Base-by-base conservation (phyloP, 2,329 filamentous ascomycete species). In the Phyllosticta citriasiana region DNA sequence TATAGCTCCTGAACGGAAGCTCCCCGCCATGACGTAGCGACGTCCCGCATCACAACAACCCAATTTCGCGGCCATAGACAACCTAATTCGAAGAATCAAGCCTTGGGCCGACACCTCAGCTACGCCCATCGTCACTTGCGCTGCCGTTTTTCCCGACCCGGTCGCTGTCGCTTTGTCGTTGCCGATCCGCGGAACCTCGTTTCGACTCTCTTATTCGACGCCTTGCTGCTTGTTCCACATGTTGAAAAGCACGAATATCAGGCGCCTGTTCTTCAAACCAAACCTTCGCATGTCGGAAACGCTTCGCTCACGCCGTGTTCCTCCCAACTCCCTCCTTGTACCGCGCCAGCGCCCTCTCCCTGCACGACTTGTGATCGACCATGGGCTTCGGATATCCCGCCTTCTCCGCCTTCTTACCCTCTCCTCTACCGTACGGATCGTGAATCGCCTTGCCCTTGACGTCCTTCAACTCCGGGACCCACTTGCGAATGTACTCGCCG, bases 401-500 rank as follows among this genome's bases (percentile, higher is more conserved):
- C 74, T 82, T 86, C 74, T 81, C 80, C 7, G 85, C 88, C 64
- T 81, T 73, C 9, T 74, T 74, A 1, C 73, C 82, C 0, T 80
- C 85, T 0, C 87, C 86, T 55, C 86, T 80, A 2, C 78, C 82
- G 71, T 92, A 93, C 0, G 91, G 91, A 65, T 92, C 90, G 71
- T 96, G 91, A 3, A 96, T 83, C 8, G 85, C 88, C 64, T 85
- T 86, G 0, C 83, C 86, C 67, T 82, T 70, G 2, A 93, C 73
- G 0, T 73, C 80, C 26, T 75, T 79, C 63, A 96, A 75, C 74
- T 96, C 91, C 0, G 86, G 86, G 8, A 96, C 79, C 91, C 91
- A 96, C 63, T 84, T 84, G 47, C 88, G 81, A 61, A 96, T 95
- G 71, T 93, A 96, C 16, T 84, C 83, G 0, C 91, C 92, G 0